Percentiles rank a stretch among this genome's conserved stretches.
phyloP scores from a whole-genome alignment of 1,139 yeast species.

The Protomyces lactucae-debilis region DNA sequence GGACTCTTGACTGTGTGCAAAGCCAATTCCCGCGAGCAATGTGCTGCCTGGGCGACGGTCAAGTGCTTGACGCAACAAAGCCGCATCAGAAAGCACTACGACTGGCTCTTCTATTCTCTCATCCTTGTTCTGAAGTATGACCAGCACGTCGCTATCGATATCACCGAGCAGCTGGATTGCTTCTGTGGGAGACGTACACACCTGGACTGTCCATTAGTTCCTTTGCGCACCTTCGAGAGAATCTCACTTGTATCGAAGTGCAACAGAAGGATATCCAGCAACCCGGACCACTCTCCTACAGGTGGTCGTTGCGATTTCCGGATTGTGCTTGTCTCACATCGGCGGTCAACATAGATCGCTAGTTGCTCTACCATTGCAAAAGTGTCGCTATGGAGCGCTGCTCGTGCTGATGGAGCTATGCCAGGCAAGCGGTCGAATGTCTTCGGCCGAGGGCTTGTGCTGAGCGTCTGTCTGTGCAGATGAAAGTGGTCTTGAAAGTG shows the following conservation, averaged over 20 bases:
- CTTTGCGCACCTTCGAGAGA: background rate
- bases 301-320: background rate
- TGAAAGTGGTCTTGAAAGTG: too few relatives aligned
- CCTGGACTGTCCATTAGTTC: background rate
- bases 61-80: background rate
- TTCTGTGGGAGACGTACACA: background rate
- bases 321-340: background rate
- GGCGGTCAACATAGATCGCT: background rate
- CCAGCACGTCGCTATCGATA: background rate
- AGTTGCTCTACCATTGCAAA: background rate
- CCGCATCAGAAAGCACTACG: background rate
- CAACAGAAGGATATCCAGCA: background rate
- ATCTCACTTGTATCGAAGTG: background rate
- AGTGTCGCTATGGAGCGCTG: too few relatives aligned
- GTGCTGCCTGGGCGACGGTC: background rate
- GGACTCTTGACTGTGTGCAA: background rate
- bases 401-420: too few relatives aligned
- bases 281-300: background rate
- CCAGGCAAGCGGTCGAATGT: too few relatives aligned
- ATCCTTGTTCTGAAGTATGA: background rate
- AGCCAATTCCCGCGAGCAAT: background rate
- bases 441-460: too few relatives aligned
- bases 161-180: background rate
- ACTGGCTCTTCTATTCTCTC: background rate
- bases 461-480: too few relatives aligned